Evolutionary conservation across 345 rosid genomes (phyloP), one percentile per base, ranked within the genome.

Genomic region (Salix suchowensis): DNA sequence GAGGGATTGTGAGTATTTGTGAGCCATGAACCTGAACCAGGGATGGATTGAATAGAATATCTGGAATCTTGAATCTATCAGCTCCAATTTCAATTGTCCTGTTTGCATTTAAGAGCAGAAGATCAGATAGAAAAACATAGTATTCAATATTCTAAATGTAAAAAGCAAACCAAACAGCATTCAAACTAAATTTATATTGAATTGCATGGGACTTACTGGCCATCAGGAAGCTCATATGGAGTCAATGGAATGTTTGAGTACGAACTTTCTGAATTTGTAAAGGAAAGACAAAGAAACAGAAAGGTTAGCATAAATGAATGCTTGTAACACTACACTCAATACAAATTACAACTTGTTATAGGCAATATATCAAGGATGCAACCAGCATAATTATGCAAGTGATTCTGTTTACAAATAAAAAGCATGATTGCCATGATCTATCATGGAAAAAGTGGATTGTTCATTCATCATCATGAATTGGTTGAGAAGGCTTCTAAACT

Each of bases 181-280:
- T 16, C 71, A 50, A 14, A 75, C 26, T 50, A 21, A 16, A 52
- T 2, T 26, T 15, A 23, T 32, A 65, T 14, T 71, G 54, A 7
- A 24, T 40, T 71, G 68, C 39, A 72, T 67, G 77, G 75, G 48
- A 83, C 98, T 92, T 86, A 94, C 99, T 91, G 99, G 90, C 99
- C 99, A 89, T 96, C 99, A 73, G 99, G 99, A 83, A 96, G 97
- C 88, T 96, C 99, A 67, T 96, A 96, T 9, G 98, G 88, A 68
- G 99, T 96, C 88, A 89, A 94, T 36, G 98, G 99, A 82, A 96
- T 94, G 87, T 96, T 96, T 76, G 99, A 88, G 78, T 96, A 96
- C 58, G 94, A 84, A 75, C 80, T 88, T 81, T 94, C 99, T 96
- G 91, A 82, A 69, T 72, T 67, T 12, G 37, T 11, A 23, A 18